A percentile compares a stretch with the other conserved stretches of the same genome.
Conservation (phyloP, 2,329 filamentous ascomycete genomes). For the Tolypocladium pustulatum region DNA sequence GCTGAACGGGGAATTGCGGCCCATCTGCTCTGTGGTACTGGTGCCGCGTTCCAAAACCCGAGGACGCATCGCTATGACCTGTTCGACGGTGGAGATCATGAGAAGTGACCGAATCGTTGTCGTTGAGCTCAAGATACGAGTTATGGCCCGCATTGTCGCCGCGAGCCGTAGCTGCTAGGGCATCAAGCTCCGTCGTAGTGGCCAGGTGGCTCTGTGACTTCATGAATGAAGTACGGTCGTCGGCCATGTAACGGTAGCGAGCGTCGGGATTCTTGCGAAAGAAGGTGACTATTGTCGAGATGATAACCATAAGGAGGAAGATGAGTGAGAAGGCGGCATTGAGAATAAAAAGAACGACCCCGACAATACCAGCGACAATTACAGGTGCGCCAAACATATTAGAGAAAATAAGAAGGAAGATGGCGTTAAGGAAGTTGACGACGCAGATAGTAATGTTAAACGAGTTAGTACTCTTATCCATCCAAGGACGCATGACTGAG, state of each 20-base stretch:
- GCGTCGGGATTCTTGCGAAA: not conserved
- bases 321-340: not conserved
- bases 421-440: not conserved
- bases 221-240: not conserved
- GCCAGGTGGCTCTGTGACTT: not conserved
- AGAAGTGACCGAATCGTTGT: not conserved
- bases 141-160: not conserved
- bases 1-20: not conserved
- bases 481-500: not conserved
- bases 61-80: not conserved
- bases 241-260: not conserved
- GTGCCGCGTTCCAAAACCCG: not conserved
- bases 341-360: not conserved
- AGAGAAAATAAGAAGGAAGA: not conserved
- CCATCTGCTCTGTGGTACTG: not conserved
- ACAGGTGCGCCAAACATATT: not conserved
- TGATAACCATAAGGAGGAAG: not conserved
- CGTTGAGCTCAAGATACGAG: not conserved
- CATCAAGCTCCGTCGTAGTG: not conserved
- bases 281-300: not conserved
- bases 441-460: not conserved
- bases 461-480: not conserved
- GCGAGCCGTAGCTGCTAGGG: not conserved
- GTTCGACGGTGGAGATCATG: not conserved
- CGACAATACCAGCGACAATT: not conserved